Base-by-base conservation (phyloP, 805 yeast species). In the Metschnikowia proteae region DNA sequence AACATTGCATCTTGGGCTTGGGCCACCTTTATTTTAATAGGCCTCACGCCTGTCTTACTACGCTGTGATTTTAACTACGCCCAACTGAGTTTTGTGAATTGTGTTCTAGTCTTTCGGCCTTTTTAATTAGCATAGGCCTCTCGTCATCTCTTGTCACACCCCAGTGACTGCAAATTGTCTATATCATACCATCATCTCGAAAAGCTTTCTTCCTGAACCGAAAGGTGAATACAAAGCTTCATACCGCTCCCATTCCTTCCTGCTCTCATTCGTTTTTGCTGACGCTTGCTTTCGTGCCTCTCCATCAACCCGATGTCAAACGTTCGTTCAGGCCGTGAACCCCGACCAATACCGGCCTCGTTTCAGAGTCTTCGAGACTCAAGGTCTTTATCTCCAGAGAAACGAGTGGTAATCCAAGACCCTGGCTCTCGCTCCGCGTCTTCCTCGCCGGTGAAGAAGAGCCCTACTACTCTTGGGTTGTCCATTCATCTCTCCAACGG, bases 361-460 rank as follows among this genome's bases (percentile, higher is more conserved):
- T 31, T 40, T 11, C 43, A 31, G 9, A 25, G n/a, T n/a, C 36
- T 25, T 25, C 36, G 28, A 4, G 13, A 22, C 13, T 22, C 38
- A 17, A 42, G 36, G 17, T 42, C 45, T 27, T 10, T 9, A 8
- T 42, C 45, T 22, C 45, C 45, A 11, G 32, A 33, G 10, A 42
- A 33, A 42, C 23, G 36, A 8, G n/a, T 10, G 4, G 28, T 23
- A 11, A 6, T 28, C 11, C 46, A 22, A 22, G 33, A 13, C 23
- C 52, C 39, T 7, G 57, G 56, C 22, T 53, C 66, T 52, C 61
- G 72, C 45, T 62, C 72, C 10, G 55, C 70, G 37, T 68, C 74
- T 11, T 55, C 59, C 11, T 68, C 74, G 13, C 74, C 75, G 2
- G 59, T 59, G 13, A 70, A 71, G 48, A 39, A 35, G 25, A 60